A percentile compares a stretch with the other conserved stretches of the same genome.
Evolutionary conservation across 768 basidiomycete species (phyloP).

Genomic region (Chalciporus piperatus): DNA sequence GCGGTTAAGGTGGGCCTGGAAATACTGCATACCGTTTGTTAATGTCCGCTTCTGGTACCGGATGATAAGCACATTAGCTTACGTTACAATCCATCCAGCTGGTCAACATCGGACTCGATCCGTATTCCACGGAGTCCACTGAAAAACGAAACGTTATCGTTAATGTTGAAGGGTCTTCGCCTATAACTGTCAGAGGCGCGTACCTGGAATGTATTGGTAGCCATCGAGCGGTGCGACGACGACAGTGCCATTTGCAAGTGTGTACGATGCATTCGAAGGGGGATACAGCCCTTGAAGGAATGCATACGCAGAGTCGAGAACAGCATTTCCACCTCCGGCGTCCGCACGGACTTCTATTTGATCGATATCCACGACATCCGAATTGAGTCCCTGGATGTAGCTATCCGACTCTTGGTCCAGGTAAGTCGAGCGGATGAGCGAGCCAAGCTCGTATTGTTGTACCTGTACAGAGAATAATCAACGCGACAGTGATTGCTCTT

Average conservation of each 20-base stretch:
- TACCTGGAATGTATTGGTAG: conserved; percentile 79
- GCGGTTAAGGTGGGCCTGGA: conserved; percentile 23
- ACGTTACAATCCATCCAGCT: conserved; percentile 69
- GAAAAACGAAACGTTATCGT: not conserved
- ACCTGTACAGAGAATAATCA: not conserved
- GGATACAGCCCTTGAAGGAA: conserved; percentile 84
- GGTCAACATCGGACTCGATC: conserved; percentile 59
- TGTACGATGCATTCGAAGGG: conserved; percentile 62
- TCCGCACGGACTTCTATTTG: conserved; percentile 76
- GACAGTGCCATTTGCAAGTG: conserved; percentile 68
- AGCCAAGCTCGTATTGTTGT: conserved; percentile 65
- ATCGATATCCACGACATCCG: conserved; percentile 63
- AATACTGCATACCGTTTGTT: conserved; percentile 19
- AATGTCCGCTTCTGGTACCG: not conserved
- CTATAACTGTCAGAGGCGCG: not conserved
- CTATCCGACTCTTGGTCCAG: conserved; percentile 58
- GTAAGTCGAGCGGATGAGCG: conserved; percentile 58
- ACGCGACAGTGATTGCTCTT: not conserved
- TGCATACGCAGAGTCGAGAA: conserved; percentile 81
- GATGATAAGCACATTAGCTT: not conserved
- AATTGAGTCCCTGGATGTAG: conserved; percentile 63
- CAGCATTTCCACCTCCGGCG: conserved; percentile 73
- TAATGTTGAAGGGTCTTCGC: not conserved
- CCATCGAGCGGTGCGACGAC: conserved; percentile 75
- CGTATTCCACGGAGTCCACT: conserved; percentile 54